Conservation (phyloP, 345 rosid species). For the Citrus trifoliata region DNA sequence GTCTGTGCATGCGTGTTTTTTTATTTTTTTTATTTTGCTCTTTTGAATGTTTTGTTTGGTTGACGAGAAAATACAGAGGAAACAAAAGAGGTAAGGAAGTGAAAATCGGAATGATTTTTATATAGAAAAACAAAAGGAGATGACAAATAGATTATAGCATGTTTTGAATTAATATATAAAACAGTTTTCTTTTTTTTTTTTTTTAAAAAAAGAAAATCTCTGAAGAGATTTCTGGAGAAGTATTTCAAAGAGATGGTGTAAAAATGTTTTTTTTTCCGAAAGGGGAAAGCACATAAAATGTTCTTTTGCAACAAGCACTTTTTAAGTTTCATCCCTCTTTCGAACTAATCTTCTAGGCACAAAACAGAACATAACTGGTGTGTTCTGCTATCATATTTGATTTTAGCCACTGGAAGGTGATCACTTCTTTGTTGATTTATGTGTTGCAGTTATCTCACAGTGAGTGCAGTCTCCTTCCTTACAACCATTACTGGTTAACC, state of each 20-base stretch:
- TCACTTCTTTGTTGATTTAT: background rate
- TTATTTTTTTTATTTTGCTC: background rate
- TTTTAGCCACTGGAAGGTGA: background rate
- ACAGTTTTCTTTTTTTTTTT: too few relatives aligned
- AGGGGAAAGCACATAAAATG: too few relatives aligned
- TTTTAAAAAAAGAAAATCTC: too few relatives aligned
- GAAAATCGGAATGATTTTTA: background rate
- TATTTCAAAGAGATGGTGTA: too few relatives aligned
- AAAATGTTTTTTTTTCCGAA: too few relatives aligned
- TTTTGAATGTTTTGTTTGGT: background rate
- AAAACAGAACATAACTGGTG: background rate
- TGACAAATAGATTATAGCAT: background rate
- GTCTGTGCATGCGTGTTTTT: background rate
- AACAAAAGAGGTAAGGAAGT: background rate
- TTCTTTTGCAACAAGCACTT: background rate
- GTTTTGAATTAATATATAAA: background rate
- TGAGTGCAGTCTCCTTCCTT: constrained; percentile 69
- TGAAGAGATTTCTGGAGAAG: too few relatives aligned
- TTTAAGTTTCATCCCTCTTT: background rate
- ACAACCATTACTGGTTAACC: constrained; percentile 66
- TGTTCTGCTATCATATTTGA: background rate
- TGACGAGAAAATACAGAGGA: background rate
- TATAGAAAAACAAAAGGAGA: too few relatives aligned
- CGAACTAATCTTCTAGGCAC: background rate
- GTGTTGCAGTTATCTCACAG: constrained; percentile 33